These are phyloP conservation scores for Porcisia hertigi DNA, from an alignment of 208 protist species.

Conservation along the genomic window DNA sequence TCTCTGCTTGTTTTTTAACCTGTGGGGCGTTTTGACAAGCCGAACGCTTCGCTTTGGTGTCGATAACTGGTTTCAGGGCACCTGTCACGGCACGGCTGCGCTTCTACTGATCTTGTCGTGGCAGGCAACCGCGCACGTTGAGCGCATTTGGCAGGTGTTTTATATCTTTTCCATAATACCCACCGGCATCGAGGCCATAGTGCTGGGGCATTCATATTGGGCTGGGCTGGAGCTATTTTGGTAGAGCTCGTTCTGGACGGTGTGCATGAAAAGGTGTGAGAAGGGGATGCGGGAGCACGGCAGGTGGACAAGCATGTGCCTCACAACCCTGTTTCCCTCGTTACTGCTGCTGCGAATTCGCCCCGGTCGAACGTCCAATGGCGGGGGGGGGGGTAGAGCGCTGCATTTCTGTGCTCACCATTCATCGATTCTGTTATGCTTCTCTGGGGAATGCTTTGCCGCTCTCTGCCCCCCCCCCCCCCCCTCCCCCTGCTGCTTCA, in stretches of 20 bases:
- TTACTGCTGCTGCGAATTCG: neutral
- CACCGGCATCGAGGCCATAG: conserved; percentile 53
- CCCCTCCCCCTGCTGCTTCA: neutral
- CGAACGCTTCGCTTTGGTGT: conserved; percentile 67
- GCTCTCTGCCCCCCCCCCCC: neutral
- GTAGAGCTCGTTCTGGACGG: conserved; percentile 4
- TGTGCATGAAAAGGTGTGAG: neutral
- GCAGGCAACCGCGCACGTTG: conserved; percentile 42
- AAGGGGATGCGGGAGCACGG: neutral
- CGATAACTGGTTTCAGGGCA: conserved; percentile 60
- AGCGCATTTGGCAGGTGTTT: conserved; percentile 68
- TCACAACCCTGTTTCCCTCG: neutral
- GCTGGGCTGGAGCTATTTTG: conserved; percentile 49
- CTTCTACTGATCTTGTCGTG: conserved; percentile 63
- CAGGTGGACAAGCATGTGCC: neutral
- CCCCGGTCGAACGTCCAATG: neutral
- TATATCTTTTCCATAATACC: conserved; percentile 77
- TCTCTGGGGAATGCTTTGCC: neutral
- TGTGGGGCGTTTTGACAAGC: conserved; percentile 55
- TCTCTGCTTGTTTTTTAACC: conserved; percentile 48
- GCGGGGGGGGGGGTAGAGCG: neutral
- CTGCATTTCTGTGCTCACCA: neutral
- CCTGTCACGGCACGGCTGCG: conserved; percentile 48
- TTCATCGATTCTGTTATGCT: neutral
- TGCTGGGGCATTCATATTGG: conserved; percentile 50